Conservation (phyloP, 306 rosid genomes). For the Sindora glabra region DNA sequence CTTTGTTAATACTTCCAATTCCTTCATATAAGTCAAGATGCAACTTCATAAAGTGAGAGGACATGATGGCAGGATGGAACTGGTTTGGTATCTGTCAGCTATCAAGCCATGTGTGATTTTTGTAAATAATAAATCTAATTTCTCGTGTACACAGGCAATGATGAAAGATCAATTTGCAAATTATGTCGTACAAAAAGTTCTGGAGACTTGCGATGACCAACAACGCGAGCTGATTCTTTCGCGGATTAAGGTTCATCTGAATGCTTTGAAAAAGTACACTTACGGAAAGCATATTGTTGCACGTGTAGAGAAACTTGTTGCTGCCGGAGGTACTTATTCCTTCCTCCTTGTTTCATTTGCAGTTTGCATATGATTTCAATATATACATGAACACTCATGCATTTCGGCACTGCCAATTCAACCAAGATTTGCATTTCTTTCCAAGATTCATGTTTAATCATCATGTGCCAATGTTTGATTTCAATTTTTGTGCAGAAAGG, state of each 20-base stretch:
- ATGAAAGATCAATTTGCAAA: conserved; percentile 91
- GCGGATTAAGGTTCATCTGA: conserved; percentile 88
- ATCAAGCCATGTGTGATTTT: no score
- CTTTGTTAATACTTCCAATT: neutral
- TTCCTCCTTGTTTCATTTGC: neutral
- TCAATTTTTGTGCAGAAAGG: conserved; percentile 65
- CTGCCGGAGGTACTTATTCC: conserved; percentile 74
- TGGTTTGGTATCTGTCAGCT: neutral
- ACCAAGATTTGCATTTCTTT: neutral
- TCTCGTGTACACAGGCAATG: conserved; percentile 29
- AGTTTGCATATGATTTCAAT: neutral
- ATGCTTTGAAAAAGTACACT: conserved; percentile 91
- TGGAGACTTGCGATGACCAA: conserved; percentile 94
- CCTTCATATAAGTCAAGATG: neutral
- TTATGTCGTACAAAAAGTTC: conserved; percentile 92
- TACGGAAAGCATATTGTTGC: conserved; percentile 93
- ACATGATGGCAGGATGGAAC: neutral
- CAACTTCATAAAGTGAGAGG: neutral
- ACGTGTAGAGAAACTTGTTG: conserved; percentile 97
- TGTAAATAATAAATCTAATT: neutral
- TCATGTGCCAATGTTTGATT: neutral
- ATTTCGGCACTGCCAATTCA: neutral
- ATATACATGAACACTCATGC: neutral
- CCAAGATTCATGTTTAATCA: neutral
- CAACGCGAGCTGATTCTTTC: conserved; percentile 91